Conservation (phyloP, 192 early-diverging fungal species). For the Coemansia asiatica region DNA sequence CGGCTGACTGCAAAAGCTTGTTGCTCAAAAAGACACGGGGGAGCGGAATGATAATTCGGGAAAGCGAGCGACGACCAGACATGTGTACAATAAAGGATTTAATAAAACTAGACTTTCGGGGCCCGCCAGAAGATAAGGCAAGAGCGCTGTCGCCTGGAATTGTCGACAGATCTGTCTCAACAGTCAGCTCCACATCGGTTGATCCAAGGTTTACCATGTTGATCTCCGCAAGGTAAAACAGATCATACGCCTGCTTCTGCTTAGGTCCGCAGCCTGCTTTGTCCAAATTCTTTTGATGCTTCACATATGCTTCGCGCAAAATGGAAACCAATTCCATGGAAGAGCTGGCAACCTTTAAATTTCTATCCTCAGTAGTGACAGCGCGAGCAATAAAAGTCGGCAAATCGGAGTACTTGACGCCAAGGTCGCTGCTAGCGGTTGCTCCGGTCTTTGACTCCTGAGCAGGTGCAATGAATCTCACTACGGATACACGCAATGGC, state of each 20-base stretch:
- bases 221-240: constrained; percentile 37
- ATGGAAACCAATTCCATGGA: constrained; percentile 10
- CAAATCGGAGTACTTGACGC: constrained; percentile 21
- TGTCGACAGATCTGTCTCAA: constrained; percentile 34
- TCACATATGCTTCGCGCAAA: constrained; percentile 11
- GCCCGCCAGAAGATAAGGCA: background rate
- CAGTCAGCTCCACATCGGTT: constrained; percentile 20
- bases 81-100: constrained; percentile 5
- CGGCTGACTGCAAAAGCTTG: constrained; percentile 6
- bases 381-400: constrained; percentile 34
- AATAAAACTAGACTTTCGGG: background rate
- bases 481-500: constrained; percentile 37
- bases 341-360: background rate
- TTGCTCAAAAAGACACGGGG: constrained; percentile 18
- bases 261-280: background rate
- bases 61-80: constrained; percentile 15
- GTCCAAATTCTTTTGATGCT: background rate
- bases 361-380: background rate
- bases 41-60: constrained; percentile 34
- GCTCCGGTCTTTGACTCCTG: constrained; percentile 1
- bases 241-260: constrained; percentile 6
- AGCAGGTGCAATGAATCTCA: constrained; percentile 24
- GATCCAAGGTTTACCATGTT: constrained; percentile 24
- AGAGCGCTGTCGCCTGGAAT: background rate
- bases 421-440: background rate